phyloP scores from a whole-genome alignment of 345 rosid species.

The Gynandropsis gynandra region DNA sequence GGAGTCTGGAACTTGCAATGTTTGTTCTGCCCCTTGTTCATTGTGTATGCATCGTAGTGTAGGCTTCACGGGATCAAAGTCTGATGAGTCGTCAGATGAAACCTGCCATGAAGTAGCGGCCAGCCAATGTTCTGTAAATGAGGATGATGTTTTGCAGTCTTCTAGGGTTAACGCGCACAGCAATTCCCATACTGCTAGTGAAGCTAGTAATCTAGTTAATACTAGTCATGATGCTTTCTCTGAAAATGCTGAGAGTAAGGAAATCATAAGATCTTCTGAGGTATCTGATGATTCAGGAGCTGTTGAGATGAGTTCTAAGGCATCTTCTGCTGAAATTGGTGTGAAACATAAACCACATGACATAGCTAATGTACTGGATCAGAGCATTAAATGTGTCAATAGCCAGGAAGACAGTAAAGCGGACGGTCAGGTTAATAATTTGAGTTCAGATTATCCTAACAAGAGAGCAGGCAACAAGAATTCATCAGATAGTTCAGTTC shows the following conservation, averaged over 20 bases:
- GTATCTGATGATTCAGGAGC: constrained; percentile 34
- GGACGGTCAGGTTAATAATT: constrained; percentile 36
- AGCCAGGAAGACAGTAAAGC: constrained; percentile 52
- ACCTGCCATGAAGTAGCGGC: constrained; percentile 40
- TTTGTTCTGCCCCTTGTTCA: constrained; percentile 76
- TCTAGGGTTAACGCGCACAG: constrained; percentile 24
- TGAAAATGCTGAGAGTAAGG: constrained; percentile 59
- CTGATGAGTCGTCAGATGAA: constrained; percentile 59
- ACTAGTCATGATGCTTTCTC: constrained; percentile 52
- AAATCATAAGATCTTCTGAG: constrained; percentile 35
- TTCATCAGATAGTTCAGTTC: constrained; percentile 33
- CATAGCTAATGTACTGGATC: constrained; percentile 29
- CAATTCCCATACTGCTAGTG: constrained; percentile 39
- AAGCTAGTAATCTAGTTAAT: constrained; percentile 52
- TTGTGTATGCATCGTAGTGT: constrained; percentile 64
- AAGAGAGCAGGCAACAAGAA: constrained; percentile 34
- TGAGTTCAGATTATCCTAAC: constrained; percentile 23
- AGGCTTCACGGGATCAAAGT: constrained; percentile 47
- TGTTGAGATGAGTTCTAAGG: constrained; percentile 30
- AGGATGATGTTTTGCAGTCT: constrained; percentile 34
- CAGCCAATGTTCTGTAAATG: constrained; percentile 53
- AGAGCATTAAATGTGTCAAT: constrained; percentile 40
- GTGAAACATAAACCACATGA: constrained; percentile 27
- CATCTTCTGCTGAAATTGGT: constrained; percentile 26
- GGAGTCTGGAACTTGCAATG: constrained; percentile 80